Conservation (phyloP, 2,329 filamentous ascomycete species). For the Capronia epimyces region DNA sequence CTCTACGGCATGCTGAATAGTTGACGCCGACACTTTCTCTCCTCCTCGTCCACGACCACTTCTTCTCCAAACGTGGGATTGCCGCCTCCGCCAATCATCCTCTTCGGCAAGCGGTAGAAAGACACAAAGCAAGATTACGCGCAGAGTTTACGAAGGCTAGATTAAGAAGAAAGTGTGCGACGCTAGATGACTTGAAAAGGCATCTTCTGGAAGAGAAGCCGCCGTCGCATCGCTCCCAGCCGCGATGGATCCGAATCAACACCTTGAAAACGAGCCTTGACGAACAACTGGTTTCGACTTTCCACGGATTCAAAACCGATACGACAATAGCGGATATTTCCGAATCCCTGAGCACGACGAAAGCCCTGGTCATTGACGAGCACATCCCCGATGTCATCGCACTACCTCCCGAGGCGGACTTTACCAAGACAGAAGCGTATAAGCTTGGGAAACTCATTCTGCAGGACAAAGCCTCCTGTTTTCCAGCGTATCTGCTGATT, state of each 20-base stretch:
- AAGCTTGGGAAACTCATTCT: constrained; percentile 72
- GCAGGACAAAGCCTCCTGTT: constrained; percentile 95
- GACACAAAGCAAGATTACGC: constrained; percentile 72
- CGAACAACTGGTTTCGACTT: constrained; percentile 68
- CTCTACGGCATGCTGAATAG: constrained; percentile 43
- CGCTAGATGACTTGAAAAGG: constrained; percentile 57
- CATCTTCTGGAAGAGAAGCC: constrained; percentile 38
- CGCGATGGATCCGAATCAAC: constrained; percentile 91
- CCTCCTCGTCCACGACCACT: constrained; percentile 77
- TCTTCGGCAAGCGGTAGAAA: constrained; percentile 66
- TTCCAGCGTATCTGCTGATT: constrained; percentile 83
- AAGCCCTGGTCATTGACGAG: constrained; percentile 62
- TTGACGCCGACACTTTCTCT: constrained; percentile 74
- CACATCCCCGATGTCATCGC: constrained; percentile 81
- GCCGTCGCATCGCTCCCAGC: constrained; percentile 48
- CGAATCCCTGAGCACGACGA: constrained; percentile 30
- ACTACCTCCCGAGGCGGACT: constrained; percentile 63
- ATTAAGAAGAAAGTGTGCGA: constrained; percentile 63
- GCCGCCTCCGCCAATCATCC: constrained; percentile 75
- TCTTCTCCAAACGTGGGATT: constrained; percentile 76
- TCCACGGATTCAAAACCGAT: constrained; percentile 57
- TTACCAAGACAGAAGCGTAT: constrained; percentile 70
- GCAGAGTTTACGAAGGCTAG: constrained; percentile 79
- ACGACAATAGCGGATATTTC: constrained; percentile 54
- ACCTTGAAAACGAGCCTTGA: constrained; percentile 65